Evolutionary conservation across 441 rosid genomes (phyloP).

Genomic region (Euphorbia celastroides): DNA sequence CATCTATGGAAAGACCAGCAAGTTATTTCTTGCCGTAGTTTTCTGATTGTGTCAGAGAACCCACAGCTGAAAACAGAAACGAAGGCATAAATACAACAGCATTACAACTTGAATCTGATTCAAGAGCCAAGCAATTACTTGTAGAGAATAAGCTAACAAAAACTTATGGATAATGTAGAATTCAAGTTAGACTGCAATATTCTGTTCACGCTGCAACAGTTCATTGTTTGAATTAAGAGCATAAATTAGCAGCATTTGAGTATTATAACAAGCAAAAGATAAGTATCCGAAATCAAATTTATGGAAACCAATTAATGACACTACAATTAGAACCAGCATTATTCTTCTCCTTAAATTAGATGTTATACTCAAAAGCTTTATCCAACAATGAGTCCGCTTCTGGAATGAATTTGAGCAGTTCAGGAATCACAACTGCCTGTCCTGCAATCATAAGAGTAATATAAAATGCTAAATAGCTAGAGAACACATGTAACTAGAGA

Average conservation of each 20-base stretch:
- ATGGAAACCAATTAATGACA: not conserved
- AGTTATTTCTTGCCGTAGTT: no score
- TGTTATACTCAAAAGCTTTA: not conserved
- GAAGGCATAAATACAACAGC: no score
- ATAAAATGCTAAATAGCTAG: no score
- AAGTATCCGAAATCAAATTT: not conserved
- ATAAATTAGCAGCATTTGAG: not conserved
- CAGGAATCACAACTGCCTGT: conserved; percentile 2
- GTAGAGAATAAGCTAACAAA: not conserved
- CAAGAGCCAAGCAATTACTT: not conserved
- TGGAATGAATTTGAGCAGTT: not conserved
- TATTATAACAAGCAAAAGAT: not conserved
- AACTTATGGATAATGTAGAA: not conserved
- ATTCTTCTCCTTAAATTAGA: conserved; percentile 4
- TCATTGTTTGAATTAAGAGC: no score
- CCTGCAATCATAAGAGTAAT: conserved; percentile 1
- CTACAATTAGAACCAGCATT: not conserved
- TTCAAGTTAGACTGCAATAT: not conserved
- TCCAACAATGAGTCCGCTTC: not conserved
- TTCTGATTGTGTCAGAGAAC: no score
- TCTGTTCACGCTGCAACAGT: no score
- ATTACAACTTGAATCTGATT: not conserved
- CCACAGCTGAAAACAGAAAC: no score
- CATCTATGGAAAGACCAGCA: not conserved
- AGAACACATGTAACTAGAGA: no score